These are phyloP conservation scores for Arctostaphylos glauca DNA, from an alignment of 148 eudicot species.

Conservation along the genomic window DNA sequence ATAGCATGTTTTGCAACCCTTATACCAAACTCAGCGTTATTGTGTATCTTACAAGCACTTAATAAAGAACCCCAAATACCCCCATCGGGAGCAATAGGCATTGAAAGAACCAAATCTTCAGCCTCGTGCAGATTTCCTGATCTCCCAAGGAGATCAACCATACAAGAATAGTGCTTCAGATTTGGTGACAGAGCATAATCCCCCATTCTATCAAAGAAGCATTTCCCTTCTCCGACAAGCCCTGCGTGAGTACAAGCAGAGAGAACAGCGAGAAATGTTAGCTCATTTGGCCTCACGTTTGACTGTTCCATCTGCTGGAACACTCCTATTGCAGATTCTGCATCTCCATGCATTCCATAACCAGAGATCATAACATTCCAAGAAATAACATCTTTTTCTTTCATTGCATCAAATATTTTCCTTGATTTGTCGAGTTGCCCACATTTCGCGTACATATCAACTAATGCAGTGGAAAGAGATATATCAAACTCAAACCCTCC, in stretches of 20 bases:
- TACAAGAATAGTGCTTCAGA: conserved; percentile 64
- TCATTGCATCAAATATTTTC: conserved; percentile 51
- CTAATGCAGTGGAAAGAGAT: conserved; percentile 55
- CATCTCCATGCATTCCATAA: conserved; percentile 72
- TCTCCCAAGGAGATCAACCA: conserved; percentile 70
- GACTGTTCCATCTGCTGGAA: conserved; percentile 54
- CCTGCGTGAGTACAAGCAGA: conserved; percentile 70
- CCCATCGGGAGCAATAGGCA: conserved; percentile 71
- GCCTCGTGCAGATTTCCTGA: conserved; percentile 64
- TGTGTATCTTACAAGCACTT: conserved; percentile 66
- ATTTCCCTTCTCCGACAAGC: conserved; percentile 49
- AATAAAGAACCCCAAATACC: conserved; percentile 74
- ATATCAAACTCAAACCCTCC: conserved; percentile 28
- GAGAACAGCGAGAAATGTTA: conserved; percentile 64
- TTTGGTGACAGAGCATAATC: conserved; percentile 50
- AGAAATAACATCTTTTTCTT: conserved; percentile 51
- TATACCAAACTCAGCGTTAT: conserved; percentile 48
- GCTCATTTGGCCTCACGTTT: conserved; percentile 47
- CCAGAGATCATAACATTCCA: conserved; percentile 84
- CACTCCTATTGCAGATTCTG: conserved; percentile 44
- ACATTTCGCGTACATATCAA: conserved; percentile 80
- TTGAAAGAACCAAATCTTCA: conserved; percentile 55
- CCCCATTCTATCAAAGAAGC: conserved; percentile 44
- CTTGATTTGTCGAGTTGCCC: conserved; percentile 57
- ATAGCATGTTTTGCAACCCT: conserved; percentile 56